Evolutionary conservation across 768 basidiomycete genomes (phyloP).

Genomic region (Rhizopogon sp.): DNA sequence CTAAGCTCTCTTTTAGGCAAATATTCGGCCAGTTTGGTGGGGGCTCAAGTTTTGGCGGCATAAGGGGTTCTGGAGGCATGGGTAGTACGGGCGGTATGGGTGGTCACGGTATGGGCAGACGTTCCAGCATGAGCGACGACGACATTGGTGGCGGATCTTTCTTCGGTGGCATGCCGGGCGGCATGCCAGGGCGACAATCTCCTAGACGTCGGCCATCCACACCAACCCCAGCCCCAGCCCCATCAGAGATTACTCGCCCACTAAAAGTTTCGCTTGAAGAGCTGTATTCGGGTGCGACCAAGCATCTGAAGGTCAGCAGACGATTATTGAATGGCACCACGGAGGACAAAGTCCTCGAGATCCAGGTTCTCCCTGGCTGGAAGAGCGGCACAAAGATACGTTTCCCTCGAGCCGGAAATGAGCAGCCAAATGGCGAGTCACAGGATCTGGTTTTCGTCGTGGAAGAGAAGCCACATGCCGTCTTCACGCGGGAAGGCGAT

Average conservation of each 20-base stretch:
- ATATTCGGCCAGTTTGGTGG: slow-evolving; percentile 37
- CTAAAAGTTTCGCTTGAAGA: slow-evolving; percentile 85
- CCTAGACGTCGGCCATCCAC: slow-evolving; percentile 22
- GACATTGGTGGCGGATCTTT: slow-evolving; percentile 39
- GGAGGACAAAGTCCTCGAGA: slow-evolving; percentile 85
- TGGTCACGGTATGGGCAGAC: slow-evolving; percentile 20
- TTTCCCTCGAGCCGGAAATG: slow-evolving; percentile 85
- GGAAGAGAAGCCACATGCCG: slow-evolving; percentile 87
- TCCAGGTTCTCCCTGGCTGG: slow-evolving; percentile 84
- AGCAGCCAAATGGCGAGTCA: slow-evolving; percentile 56
- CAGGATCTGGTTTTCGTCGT: slow-evolving; percentile 96
- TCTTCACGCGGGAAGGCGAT: slow-evolving; percentile 77
- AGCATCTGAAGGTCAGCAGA: slow-evolving; percentile 84
- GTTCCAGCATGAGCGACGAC: slow-evolving; percentile 32
- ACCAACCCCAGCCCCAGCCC: slow-evolving; percentile 22
- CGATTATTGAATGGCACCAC: slow-evolving; percentile 63
- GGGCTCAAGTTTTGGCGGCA: too few species aligned
- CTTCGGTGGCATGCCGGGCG: slow-evolving; percentile 43
- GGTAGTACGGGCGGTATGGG: slow-evolving; percentile 23
- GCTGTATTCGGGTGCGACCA: slow-evolving; percentile 78
- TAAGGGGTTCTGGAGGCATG: too few species aligned
- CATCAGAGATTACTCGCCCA: slow-evolving; percentile 70
- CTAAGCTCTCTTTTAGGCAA: slow-evolving; percentile 34
- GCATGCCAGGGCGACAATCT: slow-evolving; percentile 48
- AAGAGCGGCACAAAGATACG: slow-evolving; percentile 94